Evolutionary conservation across 768 basidiomycete genomes (phyloP).

Genomic region (Austroboletus eburneus): DNA sequence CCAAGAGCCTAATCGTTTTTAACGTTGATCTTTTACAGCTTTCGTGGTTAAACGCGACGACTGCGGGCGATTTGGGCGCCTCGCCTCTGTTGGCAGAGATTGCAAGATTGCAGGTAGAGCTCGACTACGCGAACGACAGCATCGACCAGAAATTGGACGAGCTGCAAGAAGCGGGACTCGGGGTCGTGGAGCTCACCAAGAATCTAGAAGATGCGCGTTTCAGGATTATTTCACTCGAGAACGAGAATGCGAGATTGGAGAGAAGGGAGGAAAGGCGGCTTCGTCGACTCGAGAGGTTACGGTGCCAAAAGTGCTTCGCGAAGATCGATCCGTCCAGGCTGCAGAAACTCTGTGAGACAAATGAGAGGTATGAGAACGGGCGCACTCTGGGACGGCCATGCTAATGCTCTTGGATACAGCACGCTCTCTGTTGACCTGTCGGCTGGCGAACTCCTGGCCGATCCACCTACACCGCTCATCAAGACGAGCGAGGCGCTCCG

Average conservation of each 20-base stretch:
- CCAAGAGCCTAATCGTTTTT: too few relatives aligned
- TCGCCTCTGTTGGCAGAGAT: slow-evolving; percentile 72
- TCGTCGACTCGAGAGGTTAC: slow-evolving; percentile 53
- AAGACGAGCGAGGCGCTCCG: slow-evolving; percentile 63
- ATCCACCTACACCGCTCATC: slow-evolving; percentile 67
- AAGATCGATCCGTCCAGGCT: slow-evolving; percentile 52
- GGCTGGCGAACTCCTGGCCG: slow-evolving; percentile 41
- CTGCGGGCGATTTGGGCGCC: slow-evolving; percentile 46
- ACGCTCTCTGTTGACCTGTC: slow-evolving; percentile 46
- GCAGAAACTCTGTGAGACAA: slow-evolving; percentile 39
- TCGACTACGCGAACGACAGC: slow-evolving; percentile 75
- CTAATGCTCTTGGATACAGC: slow-evolving; percentile 32
- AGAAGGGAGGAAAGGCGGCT: slow-evolving; percentile 68
- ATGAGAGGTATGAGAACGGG: slow-evolving; percentile 55
- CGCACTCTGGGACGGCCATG: not conserved
- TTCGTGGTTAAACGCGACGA: slow-evolving; percentile 67
- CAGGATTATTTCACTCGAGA: slow-evolving; percentile 54
- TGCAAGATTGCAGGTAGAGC: slow-evolving; percentile 64
- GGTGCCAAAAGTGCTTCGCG: slow-evolving; percentile 66
- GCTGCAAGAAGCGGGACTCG: slow-evolving; percentile 76
- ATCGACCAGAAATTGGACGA: slow-evolving; percentile 88
- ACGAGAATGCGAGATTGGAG: slow-evolving; percentile 60
- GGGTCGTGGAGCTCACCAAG: slow-evolving; percentile 64
- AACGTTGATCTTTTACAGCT: slow-evolving; percentile 38
- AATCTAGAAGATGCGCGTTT: slow-evolving; percentile 69